Base-by-base conservation (phyloP, 768 basidiomycete genomes). In the Lyophyllum shimeji region DNA sequence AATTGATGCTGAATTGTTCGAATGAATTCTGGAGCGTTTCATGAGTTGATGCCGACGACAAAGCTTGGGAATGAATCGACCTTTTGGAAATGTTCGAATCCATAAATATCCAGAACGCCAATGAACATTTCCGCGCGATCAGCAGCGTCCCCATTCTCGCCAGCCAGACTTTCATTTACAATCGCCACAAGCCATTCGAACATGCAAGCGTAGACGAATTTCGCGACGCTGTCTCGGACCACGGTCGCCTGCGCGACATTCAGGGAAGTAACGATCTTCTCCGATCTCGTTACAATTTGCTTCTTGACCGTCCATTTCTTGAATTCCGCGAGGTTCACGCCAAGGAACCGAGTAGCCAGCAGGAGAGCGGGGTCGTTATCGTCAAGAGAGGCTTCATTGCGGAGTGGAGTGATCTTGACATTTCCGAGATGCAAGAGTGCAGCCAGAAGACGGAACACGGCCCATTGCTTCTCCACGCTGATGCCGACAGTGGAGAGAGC, bases 1-100 rank as follows among this genome's bases (percentile, higher is more conserved):
- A 99, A 69, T 99, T 99, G 77, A 99, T 99, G 71, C 95, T 98
- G 74, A 99, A 99, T 75, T 99, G 97, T 73, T 99, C 94, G 64
- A 96, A 91, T 1, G 88, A 90, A 64, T 92, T 90, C 88, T 90
- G 60, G 74, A 55, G 50, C 52, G 17, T 1, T 24, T 46, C 53
- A 37, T 58, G 45, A 57, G 46, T 27, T 23, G 43, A 33, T 33
- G n/a, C 21, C 17, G n/a, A 56, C 34, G 33, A 15, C 23, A 27
- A 27, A 46, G 7, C 20, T 15, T 8, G 9, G 18, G 43, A 17
- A n/a, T 34, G 25, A 13, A 44, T 66, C 40, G 52, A 87, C 90
- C 85, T 95, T 96, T 72, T 96, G 91, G 76, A 96, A 97, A 69
- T 96, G 95, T 70, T 97, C 95, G 62, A 95, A 95, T 34, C 94